Evolutionary conservation across 306 rosid genomes (phyloP), one percentile per base, ranked within the genome.

Genomic region (Alnus glutinosa): DNA sequence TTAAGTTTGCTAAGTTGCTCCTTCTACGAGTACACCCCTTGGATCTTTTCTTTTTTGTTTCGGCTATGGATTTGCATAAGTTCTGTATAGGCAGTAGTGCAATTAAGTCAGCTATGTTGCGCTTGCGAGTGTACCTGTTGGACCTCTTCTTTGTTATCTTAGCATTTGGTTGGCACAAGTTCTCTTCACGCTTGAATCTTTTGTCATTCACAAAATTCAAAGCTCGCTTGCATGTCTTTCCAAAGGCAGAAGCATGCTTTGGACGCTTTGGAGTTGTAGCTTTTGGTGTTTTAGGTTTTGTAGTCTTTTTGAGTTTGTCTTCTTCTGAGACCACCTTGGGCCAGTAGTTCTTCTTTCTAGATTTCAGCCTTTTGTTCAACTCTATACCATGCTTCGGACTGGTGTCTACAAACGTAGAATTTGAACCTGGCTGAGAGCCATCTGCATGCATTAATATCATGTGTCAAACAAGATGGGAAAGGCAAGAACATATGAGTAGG

Each of bases 321-420:
- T 78, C 47, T 66, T 78, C 69, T 13, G 78, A 75, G 14, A 67
- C 14, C 59, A 88, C 82, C 37, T 83, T 87, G 13, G 92, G 88
- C 52, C 87, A 9, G 57, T 80, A 79, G 4, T 42, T 42, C 12
- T 30, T 28, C 77, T 77, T 90, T 71, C 71, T 76, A 19, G 1
- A 34, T 34, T 78, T 73, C 77, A 77, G 62, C 13, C 36, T 47
- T 48, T 16, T 32, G 3, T 80, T 39, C 62, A 23, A 5, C 1
- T 78, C 59, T 23, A 4, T 19, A 3, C 0, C 50, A 15, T 46
- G 34, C 13, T 11, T 32, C 48, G 16, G 49, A 68, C 78, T 83
- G 76, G 81, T 83, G 18, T 51, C 59, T 5, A 49, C 55, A n/a
- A 34, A 2, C 2, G 37, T 34, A 34, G 37, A 34, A 34, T 34